Evolutionary conservation across 2,329 filamentous ascomycete species (phyloP).

Genomic region (Aspergillus glaucus): DNA sequence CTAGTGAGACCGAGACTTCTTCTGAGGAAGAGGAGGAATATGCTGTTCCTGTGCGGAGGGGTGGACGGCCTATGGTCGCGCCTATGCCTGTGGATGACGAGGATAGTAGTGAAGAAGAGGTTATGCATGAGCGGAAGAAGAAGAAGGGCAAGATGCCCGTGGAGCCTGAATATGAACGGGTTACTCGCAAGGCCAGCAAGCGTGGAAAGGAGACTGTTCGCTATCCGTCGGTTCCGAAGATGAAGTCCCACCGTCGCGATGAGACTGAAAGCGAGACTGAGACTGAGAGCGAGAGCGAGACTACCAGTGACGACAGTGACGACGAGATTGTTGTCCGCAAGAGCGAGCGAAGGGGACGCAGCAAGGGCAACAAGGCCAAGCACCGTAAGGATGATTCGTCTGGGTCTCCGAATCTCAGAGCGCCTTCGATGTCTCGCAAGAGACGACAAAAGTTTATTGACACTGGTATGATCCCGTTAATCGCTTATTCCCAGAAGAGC

Average conservation of each 20-base stretch:
- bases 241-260: neutral
- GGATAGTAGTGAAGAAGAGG: neutral
- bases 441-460: constrained; percentile 64
- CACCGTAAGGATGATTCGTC: constrained; percentile 18
- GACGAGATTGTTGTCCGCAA: constrained; percentile 24
- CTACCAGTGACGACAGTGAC: neutral
- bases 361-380: constrained; percentile 10
- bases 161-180: neutral
- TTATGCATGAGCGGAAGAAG: neutral
- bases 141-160: neutral
- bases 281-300: constrained; percentile 10
- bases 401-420: constrained; percentile 34
- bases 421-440: constrained; percentile 56
- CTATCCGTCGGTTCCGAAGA: neutral
- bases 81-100: neutral
- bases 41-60: neutral
- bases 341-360: constrained; percentile 17
- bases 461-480: constrained; percentile 53
- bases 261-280: constrained; percentile 4
- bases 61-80: neutral
- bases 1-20: no score
- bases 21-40: neutral
- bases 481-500: constrained; percentile 2
- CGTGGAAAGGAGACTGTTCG: neutral
- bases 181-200: neutral